phyloP scores from a whole-genome alignment of 768 basidiomycete species.

The Boletus rex-veris region DNA sequence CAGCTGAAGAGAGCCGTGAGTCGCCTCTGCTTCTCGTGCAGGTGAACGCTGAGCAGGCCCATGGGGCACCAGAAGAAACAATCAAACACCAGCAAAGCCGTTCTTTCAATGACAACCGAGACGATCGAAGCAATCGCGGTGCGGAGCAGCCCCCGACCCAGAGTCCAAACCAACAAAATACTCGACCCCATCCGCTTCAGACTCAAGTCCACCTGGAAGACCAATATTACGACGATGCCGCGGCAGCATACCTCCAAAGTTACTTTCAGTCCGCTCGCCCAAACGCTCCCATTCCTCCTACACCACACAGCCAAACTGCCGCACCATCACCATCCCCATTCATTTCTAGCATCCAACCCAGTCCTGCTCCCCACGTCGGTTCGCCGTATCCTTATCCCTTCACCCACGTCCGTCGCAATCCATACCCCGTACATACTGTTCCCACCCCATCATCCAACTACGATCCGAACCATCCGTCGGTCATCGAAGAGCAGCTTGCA shows the following conservation, averaged over 20 bases:
- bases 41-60: conserved; percentile 16
- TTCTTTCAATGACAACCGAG: conserved; percentile 17
- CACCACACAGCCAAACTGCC: conserved; percentile 71
- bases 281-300: conserved; percentile 75
- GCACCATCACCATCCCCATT: conserved; percentile 72
- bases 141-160: conserved; percentile 22
- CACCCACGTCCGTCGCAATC: conserved; percentile 61
- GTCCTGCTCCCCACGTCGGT: conserved; percentile 55
- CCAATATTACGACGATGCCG: conserved; percentile 58
- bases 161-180: conserved; percentile 18
- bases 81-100: conserved; percentile 21
- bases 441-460: conserved; percentile 38
- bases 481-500: conserved; percentile 67
- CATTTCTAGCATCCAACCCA: conserved; percentile 50
- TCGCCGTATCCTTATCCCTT: conserved; percentile 82
- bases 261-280: conserved; percentile 62
- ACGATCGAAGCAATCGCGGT: conserved; percentile 20
- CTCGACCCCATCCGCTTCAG: conserved; percentile 37
- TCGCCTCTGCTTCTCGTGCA: conserved; percentile 10
- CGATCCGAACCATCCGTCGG: conserved; percentile 43
- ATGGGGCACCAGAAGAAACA: conserved; percentile 14
- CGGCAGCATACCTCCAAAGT: conserved; percentile 54
- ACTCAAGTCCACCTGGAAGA: conserved; percentile 52
- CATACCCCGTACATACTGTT: conserved; percentile 37
- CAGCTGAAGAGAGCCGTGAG: conserved; percentile 30